Evolutionary conservation across 2,329 filamentous ascomycete species (phyloP), one percentile per base, ranked within the genome.

Genomic region (Penicillium sp.): DNA sequence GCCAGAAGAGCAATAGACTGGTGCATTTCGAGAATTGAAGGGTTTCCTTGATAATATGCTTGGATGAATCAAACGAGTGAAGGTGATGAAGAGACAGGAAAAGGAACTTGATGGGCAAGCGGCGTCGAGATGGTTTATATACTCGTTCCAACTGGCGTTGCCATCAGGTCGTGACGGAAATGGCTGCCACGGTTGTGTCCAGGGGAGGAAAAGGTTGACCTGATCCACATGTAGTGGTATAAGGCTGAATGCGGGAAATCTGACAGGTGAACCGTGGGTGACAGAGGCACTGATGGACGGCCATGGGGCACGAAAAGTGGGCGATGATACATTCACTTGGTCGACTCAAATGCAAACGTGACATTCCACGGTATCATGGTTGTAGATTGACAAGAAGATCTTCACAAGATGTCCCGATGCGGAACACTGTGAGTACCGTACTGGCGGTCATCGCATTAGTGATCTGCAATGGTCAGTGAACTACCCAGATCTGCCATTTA

Each of bases 1-100:
- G 60, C 62, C 53, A 67, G 45, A 39, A 67, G 45, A 43, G 62
- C 57, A 50, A 64, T 36, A 50, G 57, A 54, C 47, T 63, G 62
- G 46, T 66, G 57, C 64, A 67, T 67, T 45, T 58, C 51, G 60
- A 50, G 44, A 42, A 35, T 37, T 33, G 32, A 52, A 43, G 39
- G 41, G 29, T 43, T 48, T 37, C 37, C 40, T 28, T 51, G 33
- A 38, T 39, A 38, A 38, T 17, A 36, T 38, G 33, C 45, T 46
- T 45, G 41, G 32, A 51, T 52, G 43, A 43, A 39, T 46, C 17
- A 39, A 56, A 51, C 47, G 54, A 48, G 38, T 45, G 53, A 53
- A 50, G 39, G 26, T 50, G 40, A 33, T 42, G 33, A 33, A 41
- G 41, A 38, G 36, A 41, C 26, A 19, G 36, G 43, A 40, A 44